phyloP scores from a whole-genome alignment of 768 basidiomycete genomes.

The Pleurotus giganteus region DNA sequence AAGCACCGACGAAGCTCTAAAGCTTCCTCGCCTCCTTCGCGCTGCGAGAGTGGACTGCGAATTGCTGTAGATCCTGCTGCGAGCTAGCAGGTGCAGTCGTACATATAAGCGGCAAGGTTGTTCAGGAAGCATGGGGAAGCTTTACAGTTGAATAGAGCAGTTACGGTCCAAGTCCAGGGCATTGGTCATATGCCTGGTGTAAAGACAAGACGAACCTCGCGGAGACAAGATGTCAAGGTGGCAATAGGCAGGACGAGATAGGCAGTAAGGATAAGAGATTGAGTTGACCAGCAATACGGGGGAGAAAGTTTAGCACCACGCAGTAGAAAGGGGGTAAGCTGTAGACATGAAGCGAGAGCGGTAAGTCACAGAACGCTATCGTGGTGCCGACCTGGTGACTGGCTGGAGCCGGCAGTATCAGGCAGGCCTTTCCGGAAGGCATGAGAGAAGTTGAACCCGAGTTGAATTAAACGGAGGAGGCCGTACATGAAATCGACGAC shows the following conservation, averaged over 20 bases:
- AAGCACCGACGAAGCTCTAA: too few species aligned
- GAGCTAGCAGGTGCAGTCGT: background rate
- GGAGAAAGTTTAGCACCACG: background rate
- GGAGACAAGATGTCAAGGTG: background rate
- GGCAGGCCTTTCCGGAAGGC: background rate
- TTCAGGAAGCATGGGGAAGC: background rate
- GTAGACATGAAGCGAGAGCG: background rate
- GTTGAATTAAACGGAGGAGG: background rate
- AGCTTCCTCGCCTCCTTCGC: background rate
- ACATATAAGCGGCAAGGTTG: background rate
- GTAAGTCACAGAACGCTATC: background rate
- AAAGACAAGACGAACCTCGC: background rate
- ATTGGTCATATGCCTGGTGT: background rate
- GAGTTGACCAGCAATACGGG: background rate
- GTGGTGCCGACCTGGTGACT: background rate
- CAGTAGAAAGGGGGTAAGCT: background rate
- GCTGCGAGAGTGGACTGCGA: background rate
- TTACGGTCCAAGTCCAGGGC: background rate
- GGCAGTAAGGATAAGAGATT: background rate
- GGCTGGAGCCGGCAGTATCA: background rate
- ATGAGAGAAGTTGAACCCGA: background rate
- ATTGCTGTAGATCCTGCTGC: background rate
- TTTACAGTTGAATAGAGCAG: too few species aligned
- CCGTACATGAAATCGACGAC: slow-evolving; percentile 3
- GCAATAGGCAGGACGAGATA: background rate